A percentile compares a stretch with the other conserved stretches of the same genome.
phyloP scores from a whole-genome alignment of 306 rosid genomes.

The Prunus persica region Prunus_persica_NCBIv2 NC_034009.1:33295501-33296000 shows the following conservation, averaged over 20 bases:
- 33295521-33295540: conserved; percentile 45
- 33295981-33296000: too few relatives aligned
- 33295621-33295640: not conserved
- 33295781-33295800: conserved; percentile 27
- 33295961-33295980: too few relatives aligned
- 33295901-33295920: too few relatives aligned
- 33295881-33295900: not conserved
- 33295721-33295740: conserved; percentile 52
- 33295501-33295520: conserved; percentile 42
- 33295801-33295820: conserved; percentile 43
- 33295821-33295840: conserved; percentile 13
- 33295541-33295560: conserved; percentile 43
- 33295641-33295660: not conserved
- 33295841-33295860: not conserved
- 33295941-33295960: too few relatives aligned
- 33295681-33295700: conserved; percentile 18
- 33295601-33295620: too few relatives aligned
- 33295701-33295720: conserved; percentile 53
- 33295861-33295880: too few relatives aligned
- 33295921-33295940: too few relatives aligned
- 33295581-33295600: conserved; percentile 33
- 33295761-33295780: conserved; percentile 18
- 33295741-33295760: conserved; percentile 43
- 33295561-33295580: conserved; percentile 41
- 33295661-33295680: not conserved